Base-by-base conservation (phyloP, 2,329 filamentous ascomycete species). In the Fusarium neocosmosporiellum region DNA sequence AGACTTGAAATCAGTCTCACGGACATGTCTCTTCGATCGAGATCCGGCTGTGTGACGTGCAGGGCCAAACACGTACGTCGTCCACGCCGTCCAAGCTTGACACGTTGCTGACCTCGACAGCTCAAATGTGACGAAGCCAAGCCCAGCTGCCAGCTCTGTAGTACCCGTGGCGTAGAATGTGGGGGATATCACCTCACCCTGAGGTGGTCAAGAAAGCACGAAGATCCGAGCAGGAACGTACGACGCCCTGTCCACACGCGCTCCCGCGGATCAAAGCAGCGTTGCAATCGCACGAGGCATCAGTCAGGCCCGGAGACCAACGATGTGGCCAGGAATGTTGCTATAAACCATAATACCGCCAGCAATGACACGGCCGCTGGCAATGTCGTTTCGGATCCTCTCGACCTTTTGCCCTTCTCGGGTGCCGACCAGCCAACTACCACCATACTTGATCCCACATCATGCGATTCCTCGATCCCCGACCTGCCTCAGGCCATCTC, bases 61-160 rank as follows among this genome's bases (percentile, higher is more conserved):
- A 57, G 70, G 27, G 63, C 64, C 31, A 72, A 72, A 61, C 70
- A 72, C 58, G 70, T 70, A 48, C 22, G 59, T 63, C 11, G 14
- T 5, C 20, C 13, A 41, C 24, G 5, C 10, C 14, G n/a, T 20
- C 3, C 5, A 16, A 22, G 24, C 16, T 16, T 11, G 41, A 16
- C 4, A 20, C 16, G 7, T 27, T 16, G 58, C 68, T 71, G 37
- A 72, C 41, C 2, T 13, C 0, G 6, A 3, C 29, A 78, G 76
- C 65, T 75, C 8, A 78, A 78, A 76, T 78, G 76, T 27, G 76
- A 78, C 27, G 76, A 78, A 41, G 54, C 68, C 6, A 70, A 71
- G 7, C 76, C 76, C 1, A 63, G 46, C 10, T 78, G 76, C 8
- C 68, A 69, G 1, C 66, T 71, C 10, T 78, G 76, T 22, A 66